Conservation (phyloP, 805 yeast species). For the Zygosaccharomyces bailii region DNA sequence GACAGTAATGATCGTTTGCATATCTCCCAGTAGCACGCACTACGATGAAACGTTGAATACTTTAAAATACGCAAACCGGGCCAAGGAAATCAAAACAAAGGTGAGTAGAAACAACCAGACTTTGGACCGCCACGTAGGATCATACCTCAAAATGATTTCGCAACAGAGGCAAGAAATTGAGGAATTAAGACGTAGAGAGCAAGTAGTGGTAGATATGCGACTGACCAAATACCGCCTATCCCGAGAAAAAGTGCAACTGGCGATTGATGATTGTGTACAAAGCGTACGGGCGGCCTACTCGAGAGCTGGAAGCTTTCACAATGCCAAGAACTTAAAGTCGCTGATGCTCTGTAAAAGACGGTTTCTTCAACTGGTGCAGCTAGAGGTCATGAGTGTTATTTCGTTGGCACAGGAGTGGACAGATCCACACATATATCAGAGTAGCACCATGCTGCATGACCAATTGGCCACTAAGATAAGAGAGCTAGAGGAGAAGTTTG, state of each 20-base stretch:
- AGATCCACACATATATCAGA: conserved; percentile 22
- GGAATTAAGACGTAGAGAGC: conserved; percentile 57
- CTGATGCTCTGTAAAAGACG: conserved; percentile 39
- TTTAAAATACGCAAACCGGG: conserved; percentile 85
- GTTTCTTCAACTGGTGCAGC: conserved; percentile 41
- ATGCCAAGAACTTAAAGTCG: conserved; percentile 41
- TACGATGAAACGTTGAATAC: conserved; percentile 93
- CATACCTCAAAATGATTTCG: conserved; percentile 77
- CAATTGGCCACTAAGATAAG: conserved; percentile 45
- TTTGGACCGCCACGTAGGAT: conserved; percentile 78
- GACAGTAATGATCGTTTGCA: conserved; percentile 94
- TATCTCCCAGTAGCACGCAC: conserved; percentile 81
- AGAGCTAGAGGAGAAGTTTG: conserved; percentile 50
- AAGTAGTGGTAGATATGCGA: conserved; percentile 39
- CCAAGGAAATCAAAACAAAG: conserved; percentile 85
- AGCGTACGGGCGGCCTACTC: conserved; percentile 40
- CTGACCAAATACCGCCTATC: conserved; percentile 36
- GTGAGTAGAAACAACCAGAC: conserved; percentile 68
- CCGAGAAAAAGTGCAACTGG: conserved; percentile 40
- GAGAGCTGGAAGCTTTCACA: conserved; percentile 43
- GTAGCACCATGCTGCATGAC: conserved; percentile 25
- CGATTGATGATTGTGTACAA: conserved; percentile 43
- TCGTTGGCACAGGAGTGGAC: conserved; percentile 22
- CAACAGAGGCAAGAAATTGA: conserved; percentile 75
- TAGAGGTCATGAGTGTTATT: conserved; percentile 37